Evolutionary conservation across 192 early-diverging fungal genomes (phyloP).

Genomic region (Coemansia asiatica): DNA sequence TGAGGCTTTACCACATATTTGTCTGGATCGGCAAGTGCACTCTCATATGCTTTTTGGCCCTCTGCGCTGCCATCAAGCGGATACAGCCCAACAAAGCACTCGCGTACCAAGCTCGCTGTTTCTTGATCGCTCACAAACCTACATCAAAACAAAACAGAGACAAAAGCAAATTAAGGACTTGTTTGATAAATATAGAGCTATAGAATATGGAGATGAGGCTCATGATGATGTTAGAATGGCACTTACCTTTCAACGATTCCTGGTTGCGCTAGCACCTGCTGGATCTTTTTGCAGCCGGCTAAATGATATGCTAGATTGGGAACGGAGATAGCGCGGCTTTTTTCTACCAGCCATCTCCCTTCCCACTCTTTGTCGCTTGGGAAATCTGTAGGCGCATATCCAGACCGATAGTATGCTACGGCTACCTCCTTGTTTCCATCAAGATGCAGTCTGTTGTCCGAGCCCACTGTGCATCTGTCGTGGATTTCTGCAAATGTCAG

Average conservation of each 20-base stretch:
- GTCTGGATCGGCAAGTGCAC: conserved; percentile 65
- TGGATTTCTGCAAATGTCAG: conserved; percentile 63
- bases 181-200: no score
- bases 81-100: conserved; percentile 87
- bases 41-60: conserved; percentile 66
- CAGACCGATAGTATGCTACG: conserved; percentile 88
- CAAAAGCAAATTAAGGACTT: not conserved
- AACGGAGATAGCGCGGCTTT: conserved; percentile 80
- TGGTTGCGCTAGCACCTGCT: conserved; percentile 84
- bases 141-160: conserved; percentile 8
- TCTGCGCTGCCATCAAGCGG: conserved; percentile 72
- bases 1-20: conserved; percentile 93
- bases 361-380: conserved; percentile 84
- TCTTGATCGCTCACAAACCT: conserved; percentile 53
- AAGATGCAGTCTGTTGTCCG: conserved; percentile 61
- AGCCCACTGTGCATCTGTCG: conserved; percentile 61
- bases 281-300: conserved; percentile 94
- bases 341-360: conserved; percentile 81
- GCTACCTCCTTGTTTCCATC: conserved; percentile 69
- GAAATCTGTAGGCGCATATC: conserved; percentile 87
- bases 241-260: conserved; percentile 78
- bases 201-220: no score
- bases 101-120: conserved; percentile 58
- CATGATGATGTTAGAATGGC: not conserved
- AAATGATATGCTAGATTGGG: conserved; percentile 90